These are phyloP conservation scores for Ceratocystis papillata DNA, from an alignment of 2,329 filamentous ascomycete genomes.

Conservation along the genomic window DNA sequence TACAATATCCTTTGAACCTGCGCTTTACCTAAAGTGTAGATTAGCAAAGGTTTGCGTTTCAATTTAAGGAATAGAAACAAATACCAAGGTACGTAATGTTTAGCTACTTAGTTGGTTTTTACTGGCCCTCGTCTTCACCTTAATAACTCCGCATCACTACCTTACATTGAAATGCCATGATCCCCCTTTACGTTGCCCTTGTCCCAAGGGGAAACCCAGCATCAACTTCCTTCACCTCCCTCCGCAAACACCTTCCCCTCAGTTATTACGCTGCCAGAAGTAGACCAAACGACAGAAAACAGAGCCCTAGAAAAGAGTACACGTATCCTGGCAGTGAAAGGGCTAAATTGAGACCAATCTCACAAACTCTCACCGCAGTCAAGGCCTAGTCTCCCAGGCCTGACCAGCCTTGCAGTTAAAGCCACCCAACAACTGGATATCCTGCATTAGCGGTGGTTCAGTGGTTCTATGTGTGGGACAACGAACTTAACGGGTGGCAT, in stretches of 20 bases:
- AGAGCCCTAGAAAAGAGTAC: slow-evolving; percentile 7
- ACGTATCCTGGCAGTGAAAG: slow-evolving; percentile 11
- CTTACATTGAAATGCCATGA: background rate
- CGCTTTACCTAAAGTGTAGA: background rate
- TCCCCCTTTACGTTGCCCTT: slow-evolving; percentile 9
- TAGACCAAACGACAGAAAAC: background rate
- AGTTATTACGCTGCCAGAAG: background rate
- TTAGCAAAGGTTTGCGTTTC: background rate
- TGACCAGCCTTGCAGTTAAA: slow-evolving; percentile 9
- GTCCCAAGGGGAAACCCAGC: background rate
- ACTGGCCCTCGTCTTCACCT: background rate
- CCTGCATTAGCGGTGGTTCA: slow-evolving; percentile 5
- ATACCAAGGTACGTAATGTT: slow-evolving; percentile 1
- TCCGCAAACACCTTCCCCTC: background rate
- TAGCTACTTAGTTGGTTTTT: background rate
- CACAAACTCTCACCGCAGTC: slow-evolving; percentile 14
- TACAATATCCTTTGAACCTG: slow-evolving; percentile 1
- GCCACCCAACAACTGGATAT: slow-evolving; percentile 11
- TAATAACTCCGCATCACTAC: slow-evolving; percentile 1
- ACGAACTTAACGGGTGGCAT: background rate
- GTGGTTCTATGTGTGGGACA: background rate
- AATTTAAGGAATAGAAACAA: slow-evolving; percentile 8
- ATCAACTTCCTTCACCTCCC: background rate
- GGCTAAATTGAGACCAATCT: slow-evolving; percentile 16
- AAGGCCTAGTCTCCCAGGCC: slow-evolving; percentile 3